These are phyloP conservation scores for Pythium periplocum DNA, from an alignment of 352 stramenopile genomes.

Conservation along the genomic window DNA sequence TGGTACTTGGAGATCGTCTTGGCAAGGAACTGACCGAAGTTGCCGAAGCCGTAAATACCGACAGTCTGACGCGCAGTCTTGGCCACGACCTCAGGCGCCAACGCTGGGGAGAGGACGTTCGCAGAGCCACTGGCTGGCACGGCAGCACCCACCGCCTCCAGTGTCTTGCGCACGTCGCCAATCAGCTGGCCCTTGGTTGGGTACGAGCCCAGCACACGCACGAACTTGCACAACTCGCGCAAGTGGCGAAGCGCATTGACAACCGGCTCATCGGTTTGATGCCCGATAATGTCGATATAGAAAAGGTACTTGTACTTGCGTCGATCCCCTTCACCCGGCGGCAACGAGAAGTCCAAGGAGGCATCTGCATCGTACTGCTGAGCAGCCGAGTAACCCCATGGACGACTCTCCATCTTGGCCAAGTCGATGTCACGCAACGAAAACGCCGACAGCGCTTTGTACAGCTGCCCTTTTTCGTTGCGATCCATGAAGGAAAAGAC, in stretches of 20 bases:
- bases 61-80: slow-evolving; percentile 81
- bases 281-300: slow-evolving; percentile 66
- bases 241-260: slow-evolving; percentile 74
- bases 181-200: slow-evolving; percentile 61
- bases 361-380: slow-evolving; percentile 31
- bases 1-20: slow-evolving; percentile 92
- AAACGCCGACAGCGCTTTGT: slow-evolving; percentile 57
- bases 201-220: slow-evolving; percentile 84
- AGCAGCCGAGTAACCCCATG: slow-evolving; percentile 49
- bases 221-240: slow-evolving; percentile 77
- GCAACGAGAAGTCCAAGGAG: slow-evolving; percentile 27
- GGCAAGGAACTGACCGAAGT: slow-evolving; percentile 98
- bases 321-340: slow-evolving; percentile 19
- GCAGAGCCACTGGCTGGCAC: slow-evolving; percentile 3
- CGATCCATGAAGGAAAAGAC: slow-evolving; percentile 70
- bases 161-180: slow-evolving; percentile 44
- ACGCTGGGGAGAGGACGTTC: slow-evolving; percentile 3
- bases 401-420: slow-evolving; percentile 71
- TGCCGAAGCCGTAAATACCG: slow-evolving; percentile 95
- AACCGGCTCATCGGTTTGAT: slow-evolving; percentile 58
- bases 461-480: slow-evolving; percentile 53
- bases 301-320: slow-evolving; percentile 80
- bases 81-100: slow-evolving; percentile 1
- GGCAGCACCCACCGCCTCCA: slow-evolving; percentile 46
- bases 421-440: slow-evolving; percentile 59